A percentile compares a stretch with the other conserved stretches of the same genome.
Conservation (phyloP, 176 grass and related monocot genomes). For the Hordeum marinum region DNA sequence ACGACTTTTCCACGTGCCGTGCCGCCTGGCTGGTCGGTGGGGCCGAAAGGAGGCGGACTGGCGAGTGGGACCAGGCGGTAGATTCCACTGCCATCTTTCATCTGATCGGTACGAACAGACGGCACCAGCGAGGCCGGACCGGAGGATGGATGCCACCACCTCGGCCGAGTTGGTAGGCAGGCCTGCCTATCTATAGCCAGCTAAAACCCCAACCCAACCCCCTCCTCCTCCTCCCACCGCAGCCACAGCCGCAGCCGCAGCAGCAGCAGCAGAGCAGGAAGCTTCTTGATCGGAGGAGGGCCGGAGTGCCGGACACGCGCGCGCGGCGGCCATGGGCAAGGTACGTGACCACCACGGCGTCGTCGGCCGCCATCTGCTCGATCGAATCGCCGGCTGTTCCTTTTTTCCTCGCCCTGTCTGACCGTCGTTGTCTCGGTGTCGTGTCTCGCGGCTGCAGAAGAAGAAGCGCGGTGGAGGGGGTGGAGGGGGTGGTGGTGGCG, state of each 20-base stretch:
- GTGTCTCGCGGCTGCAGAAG: conserved; percentile 5
- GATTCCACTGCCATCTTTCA: too few species aligned
- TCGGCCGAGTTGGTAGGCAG: too few species aligned
- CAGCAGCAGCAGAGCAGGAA: background rate
- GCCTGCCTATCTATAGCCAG: too few species aligned
- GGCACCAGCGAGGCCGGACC: too few species aligned
- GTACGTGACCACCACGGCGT: background rate
- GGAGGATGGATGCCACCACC: too few species aligned
- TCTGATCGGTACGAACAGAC: too few species aligned
- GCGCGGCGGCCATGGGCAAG: background rate
- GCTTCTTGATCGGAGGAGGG: too few species aligned
- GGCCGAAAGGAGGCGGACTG: too few species aligned
- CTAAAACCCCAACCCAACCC: background rate
- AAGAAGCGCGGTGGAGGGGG: conserved; percentile 37
- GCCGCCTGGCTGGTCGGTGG: too few species aligned
- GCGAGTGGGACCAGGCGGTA: too few species aligned
- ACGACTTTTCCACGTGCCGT: too few species aligned
- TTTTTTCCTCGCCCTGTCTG: background rate
- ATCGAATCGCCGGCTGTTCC: background rate
- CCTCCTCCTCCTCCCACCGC: background rate
- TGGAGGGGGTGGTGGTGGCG: background rate
- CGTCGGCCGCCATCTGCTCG: background rate
- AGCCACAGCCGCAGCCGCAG: background rate
- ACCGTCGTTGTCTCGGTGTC: background rate
- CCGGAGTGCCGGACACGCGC: background rate